Conservation (phyloP, 306 rosid species). For the Dalbergia cochinchinensis region DNA sequence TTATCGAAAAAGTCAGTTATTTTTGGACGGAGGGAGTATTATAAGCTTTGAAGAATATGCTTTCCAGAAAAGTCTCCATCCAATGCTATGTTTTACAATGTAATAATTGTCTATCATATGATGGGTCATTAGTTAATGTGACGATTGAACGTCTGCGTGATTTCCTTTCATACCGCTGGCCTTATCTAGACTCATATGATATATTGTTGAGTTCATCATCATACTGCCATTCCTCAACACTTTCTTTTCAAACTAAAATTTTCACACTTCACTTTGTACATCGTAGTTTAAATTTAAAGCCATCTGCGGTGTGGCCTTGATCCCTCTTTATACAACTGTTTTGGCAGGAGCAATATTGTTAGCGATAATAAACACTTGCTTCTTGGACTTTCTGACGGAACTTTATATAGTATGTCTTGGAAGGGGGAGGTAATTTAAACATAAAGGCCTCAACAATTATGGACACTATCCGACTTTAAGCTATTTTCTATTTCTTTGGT, state of each 20-base stretch:
- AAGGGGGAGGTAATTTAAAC: conserved; percentile 88
- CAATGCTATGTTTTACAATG: conserved; percentile 16
- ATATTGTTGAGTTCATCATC: conserved; percentile 21
- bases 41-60: not conserved
- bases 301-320: conserved; percentile 47
- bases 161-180: conserved; percentile 21
- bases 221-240: conserved; percentile 29
- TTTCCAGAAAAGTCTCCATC: not conserved
- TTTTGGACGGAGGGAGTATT: too few species aligned
- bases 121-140: conserved; percentile 19
- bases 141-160: conserved; percentile 25
- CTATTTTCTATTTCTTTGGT: conserved; percentile 12
- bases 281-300: conserved; percentile 40
- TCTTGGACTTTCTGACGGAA: conserved; percentile 93
- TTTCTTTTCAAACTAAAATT: conserved; percentile 4
- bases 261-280: conserved; percentile 27
- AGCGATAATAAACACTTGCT: conserved; percentile 83
- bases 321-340: conserved; percentile 30
- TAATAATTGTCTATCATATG: conserved; percentile 27
- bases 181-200: not conserved
- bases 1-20: too few species aligned
- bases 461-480: conserved; percentile 31
- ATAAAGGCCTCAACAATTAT: conserved; percentile 30
- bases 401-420: conserved; percentile 90
- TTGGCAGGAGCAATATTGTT: conserved; percentile 89